A percentile compares a stretch with the other conserved stretches of the same genome.
Conservation (phyloP, 768 basidiomycete genomes). For the Royoungia palumana region DNA sequence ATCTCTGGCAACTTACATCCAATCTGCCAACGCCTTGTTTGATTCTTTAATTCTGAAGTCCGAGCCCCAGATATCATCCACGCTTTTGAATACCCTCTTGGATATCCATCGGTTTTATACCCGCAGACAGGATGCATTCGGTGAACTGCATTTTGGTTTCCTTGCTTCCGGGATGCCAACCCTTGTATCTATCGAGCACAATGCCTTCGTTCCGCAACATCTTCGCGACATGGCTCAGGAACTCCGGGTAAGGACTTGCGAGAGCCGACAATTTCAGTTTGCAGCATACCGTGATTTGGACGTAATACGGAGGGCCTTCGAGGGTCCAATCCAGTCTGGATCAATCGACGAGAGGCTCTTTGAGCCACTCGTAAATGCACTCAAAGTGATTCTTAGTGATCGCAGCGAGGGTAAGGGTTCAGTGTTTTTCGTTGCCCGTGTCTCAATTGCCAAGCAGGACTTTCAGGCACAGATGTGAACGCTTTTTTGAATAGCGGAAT, state of each 20-base stretch:
- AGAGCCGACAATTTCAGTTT: conserved; percentile 65
- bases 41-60: conserved; percentile 55
- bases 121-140: conserved; percentile 64
- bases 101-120: conserved; percentile 70
- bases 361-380: conserved; percentile 61
- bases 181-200: conserved; percentile 69
- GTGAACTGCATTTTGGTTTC: conserved; percentile 59
- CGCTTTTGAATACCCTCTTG: conserved; percentile 48
- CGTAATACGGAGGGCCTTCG: conserved; percentile 65
- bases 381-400: conserved; percentile 66
- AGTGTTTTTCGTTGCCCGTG: too few relatives aligned
- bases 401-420: conserved; percentile 48
- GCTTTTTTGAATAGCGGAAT: conserved; percentile 56
- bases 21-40: conserved; percentile 62
- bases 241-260: conserved; percentile 59
- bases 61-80: conserved; percentile 39
- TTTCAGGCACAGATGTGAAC: conserved; percentile 42
- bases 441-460: background rate
- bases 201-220: conserved; percentile 45
- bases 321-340: conserved; percentile 52
- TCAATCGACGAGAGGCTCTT: conserved; percentile 48
- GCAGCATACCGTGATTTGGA: conserved; percentile 75
- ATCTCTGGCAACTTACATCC: conserved; percentile 50
- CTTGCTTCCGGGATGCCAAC: conserved; percentile 64
- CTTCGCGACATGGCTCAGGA: conserved; percentile 47